A percentile compares a stretch with the other conserved stretches of the same genome.
Conservation (phyloP, 2,329 filamentous ascomycete species). For the Aaosphaeria arxii region DNA sequence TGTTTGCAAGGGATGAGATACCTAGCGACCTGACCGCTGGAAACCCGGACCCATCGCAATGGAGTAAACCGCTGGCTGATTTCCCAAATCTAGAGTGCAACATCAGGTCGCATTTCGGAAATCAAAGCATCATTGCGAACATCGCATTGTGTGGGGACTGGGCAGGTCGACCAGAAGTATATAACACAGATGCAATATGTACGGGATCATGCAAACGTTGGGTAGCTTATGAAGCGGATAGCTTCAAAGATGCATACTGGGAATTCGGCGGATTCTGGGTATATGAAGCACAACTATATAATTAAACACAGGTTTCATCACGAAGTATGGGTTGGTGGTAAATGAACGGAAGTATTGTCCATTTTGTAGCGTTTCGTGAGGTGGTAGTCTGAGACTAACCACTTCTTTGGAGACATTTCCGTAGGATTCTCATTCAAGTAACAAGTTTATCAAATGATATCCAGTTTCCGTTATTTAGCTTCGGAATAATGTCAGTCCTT, state of each 20-base stretch:
- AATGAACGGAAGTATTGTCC: too few species aligned
- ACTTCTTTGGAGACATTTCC: too few species aligned
- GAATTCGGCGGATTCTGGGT: conserved; percentile 24
- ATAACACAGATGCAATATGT: conserved; percentile 36
- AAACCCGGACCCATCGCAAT: conserved; percentile 14
- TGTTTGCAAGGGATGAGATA: conserved; percentile 23
- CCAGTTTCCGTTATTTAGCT: conserved; percentile 12
- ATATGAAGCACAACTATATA: conserved; percentile 1
- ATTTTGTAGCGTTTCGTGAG: too few species aligned
- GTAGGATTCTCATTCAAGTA: too few species aligned
- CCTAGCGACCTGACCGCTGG: conserved; percentile 7
- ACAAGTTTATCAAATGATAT: not conserved
- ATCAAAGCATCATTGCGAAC: conserved; percentile 40
- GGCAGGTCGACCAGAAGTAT: conserved; percentile 44
- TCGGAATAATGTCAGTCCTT: conserved; percentile 39
- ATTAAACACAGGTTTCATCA: too few species aligned
- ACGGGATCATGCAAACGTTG: conserved; percentile 36
- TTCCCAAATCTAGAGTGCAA: conserved; percentile 35
- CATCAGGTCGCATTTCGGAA: conserved; percentile 43
- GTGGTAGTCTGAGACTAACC: too few species aligned
- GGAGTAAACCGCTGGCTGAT: conserved; percentile 19
- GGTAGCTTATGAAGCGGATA: conserved; percentile 12
- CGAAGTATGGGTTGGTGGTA: too few species aligned
- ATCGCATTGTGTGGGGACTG: conserved; percentile 53
- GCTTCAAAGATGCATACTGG: conserved; percentile 25